phyloP scores from a whole-genome alignment of 176 grass and related monocot species.

The Calamus simplicifolius region DNA sequence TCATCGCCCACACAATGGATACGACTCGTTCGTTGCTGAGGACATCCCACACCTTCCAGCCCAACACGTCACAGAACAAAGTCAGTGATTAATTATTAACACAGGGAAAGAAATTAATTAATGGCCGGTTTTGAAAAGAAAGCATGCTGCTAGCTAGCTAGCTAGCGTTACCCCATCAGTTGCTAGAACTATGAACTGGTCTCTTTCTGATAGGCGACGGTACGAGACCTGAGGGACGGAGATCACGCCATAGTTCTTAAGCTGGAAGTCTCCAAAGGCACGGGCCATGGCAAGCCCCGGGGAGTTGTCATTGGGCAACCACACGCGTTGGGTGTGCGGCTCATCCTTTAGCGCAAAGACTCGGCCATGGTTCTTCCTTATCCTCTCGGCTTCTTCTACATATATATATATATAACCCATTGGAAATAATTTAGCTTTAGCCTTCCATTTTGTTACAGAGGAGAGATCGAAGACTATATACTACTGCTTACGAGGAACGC shows the following conservation, averaged over 20 bases:
- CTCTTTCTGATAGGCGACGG: constrained; percentile 29
- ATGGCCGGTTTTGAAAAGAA: neutral
- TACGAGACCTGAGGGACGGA: constrained; percentile 52
- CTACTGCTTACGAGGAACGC: constrained; percentile 29
- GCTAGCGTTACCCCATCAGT: constrained; percentile 57
- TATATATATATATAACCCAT: too few species aligned
- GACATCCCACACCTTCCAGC: constrained; percentile 69
- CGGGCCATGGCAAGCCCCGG: constrained; percentile 83
- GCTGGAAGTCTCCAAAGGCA: constrained; percentile 56
- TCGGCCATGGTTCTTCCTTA: constrained; percentile 53
- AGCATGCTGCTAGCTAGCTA: too few species aligned
- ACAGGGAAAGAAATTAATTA: neutral
- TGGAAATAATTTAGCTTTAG: too few species aligned
- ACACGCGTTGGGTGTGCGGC: constrained; percentile 51
- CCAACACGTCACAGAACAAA: neutral
- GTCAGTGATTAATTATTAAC: neutral
- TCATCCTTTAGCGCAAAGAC: constrained; percentile 69
- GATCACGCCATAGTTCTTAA: constrained; percentile 72
- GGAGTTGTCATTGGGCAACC: constrained; percentile 60
- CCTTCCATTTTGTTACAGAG: too few species aligned
- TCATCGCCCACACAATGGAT: constrained; percentile 53
- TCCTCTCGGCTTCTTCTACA: constrained; percentile 78
- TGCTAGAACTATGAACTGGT: constrained; percentile 71
- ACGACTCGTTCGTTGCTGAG: constrained; percentile 85
- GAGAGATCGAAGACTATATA: neutral